Percentiles rank a stretch among this genome's conserved stretches.
Conservation (phyloP, 169 alveolate species). For the Neospora caninum region DNA sequence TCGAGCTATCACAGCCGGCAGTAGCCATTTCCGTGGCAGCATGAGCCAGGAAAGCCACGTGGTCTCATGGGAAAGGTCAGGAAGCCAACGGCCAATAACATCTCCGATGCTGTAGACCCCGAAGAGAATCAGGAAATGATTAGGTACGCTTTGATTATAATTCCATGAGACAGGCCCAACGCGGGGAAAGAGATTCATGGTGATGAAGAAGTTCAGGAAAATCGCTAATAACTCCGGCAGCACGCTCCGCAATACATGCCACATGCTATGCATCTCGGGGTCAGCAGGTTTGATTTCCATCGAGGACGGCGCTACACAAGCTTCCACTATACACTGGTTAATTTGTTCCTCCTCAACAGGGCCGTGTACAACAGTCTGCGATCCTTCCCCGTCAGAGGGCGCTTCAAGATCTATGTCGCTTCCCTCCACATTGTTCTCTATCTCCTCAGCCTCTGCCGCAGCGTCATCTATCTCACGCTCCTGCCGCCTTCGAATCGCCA, state of each 20-base stretch:
- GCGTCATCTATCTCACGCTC: background rate
- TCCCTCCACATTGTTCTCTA: background rate
- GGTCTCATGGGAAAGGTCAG: background rate
- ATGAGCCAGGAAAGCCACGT: constrained; percentile 12
- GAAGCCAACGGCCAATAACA: constrained; percentile 49
- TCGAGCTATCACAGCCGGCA: constrained; percentile 35
- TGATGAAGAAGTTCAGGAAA: constrained; percentile 51
- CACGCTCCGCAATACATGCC: background rate
- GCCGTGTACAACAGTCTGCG: background rate
- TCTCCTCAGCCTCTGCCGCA: background rate
- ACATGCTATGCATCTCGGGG: background rate
- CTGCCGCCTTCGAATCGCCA: background rate
- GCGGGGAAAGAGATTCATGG: constrained; percentile 44
- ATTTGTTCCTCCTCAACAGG: background rate
- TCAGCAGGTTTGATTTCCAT: background rate
- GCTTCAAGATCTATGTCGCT: background rate
- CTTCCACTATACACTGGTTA: background rate
- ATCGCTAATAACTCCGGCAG: constrained; percentile 13
- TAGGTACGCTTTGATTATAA: constrained; percentile 31
- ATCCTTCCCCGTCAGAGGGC: background rate
- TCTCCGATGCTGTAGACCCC: constrained; percentile 56
- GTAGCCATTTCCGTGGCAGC: constrained; percentile 47
- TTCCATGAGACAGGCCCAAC: constrained; percentile 59
- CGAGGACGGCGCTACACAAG: background rate
- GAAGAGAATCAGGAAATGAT: constrained; percentile 35